Conservation (phyloP, 768 basidiomycete species). For the Rhodotorula babjevae region DNA sequence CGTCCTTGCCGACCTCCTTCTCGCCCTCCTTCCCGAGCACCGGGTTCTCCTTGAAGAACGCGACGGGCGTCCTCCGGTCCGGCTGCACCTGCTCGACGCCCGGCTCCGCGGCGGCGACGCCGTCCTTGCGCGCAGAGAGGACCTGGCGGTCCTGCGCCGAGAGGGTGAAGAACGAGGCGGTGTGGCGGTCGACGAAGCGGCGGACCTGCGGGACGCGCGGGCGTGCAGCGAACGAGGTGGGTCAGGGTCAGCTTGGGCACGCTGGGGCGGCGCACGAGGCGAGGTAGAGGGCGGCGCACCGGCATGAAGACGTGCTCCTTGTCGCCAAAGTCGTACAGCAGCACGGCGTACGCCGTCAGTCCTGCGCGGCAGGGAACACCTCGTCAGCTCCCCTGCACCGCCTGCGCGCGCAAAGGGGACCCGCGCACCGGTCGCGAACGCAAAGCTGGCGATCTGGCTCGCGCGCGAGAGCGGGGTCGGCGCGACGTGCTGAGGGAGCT, state of each 20-base stretch:
- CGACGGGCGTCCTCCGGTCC: constrained; percentile 22
- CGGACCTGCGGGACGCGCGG: constrained; percentile 23
- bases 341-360: constrained; percentile 25
- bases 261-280: too few relatives aligned
- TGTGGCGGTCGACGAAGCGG: constrained; percentile 33
- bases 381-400: not conserved
- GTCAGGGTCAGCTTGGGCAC: not conserved
- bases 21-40: constrained; percentile 8
- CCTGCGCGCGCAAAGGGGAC: accelerated
- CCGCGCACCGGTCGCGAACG: constrained; percentile 28
- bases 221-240: not conserved
- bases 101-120: not conserved
- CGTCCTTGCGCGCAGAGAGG: constrained; percentile 5
- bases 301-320: constrained; percentile 41
- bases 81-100: constrained; percentile 17
- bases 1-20: constrained; percentile 2
- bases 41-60: constrained; percentile 39
- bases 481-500: constrained; percentile 32
- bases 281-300: too few relatives aligned
- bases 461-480: constrained; percentile 23
- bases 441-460: constrained; percentile 25
- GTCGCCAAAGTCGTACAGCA: constrained; percentile 35
- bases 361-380: not conserved
- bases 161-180: constrained; percentile 35
- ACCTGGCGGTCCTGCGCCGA: constrained; percentile 28